phyloP scores from a whole-genome alignment of 1,284 basidiomycete genomes.

The Microbotryomycetes sp. region DNA sequence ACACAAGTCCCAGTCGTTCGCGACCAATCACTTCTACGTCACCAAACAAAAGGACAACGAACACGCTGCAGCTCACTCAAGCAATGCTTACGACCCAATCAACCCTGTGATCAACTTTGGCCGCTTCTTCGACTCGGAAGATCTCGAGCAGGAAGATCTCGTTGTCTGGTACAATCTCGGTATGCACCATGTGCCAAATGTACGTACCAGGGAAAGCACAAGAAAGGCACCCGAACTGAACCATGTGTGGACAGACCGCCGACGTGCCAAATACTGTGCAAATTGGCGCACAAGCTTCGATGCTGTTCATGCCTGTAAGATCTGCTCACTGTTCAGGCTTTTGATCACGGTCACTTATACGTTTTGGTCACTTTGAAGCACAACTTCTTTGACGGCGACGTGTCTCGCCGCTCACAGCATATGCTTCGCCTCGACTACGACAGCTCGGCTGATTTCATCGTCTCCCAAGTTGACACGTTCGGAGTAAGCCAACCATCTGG shows the following conservation, averaged over 20 bases:
- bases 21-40: conserved; percentile 35
- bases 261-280: conserved; percentile 36
- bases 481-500: conserved; percentile 28
- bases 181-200: conserved; percentile 27
- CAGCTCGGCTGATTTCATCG: conserved; percentile 6
- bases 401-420: conserved; percentile 33
- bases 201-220: too few relatives aligned
- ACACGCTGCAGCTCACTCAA: conserved; percentile 5
- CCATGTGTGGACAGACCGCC: too few relatives aligned
- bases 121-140: conserved; percentile 40
- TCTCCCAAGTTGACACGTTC: conserved; percentile 33
- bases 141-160: conserved; percentile 39
- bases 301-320: background rate
- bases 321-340: too few relatives aligned
- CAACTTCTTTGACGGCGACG: conserved; percentile 36
- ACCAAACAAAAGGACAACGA: conserved; percentile 32
- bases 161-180: conserved; percentile 36
- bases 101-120: conserved; percentile 36
- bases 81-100: conserved; percentile 25
- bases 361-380: conserved; percentile 35
- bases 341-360: too few relatives aligned
- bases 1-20: conserved; percentile 34
- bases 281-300: conserved; percentile 34
- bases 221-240: too few relatives aligned
- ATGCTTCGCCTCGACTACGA: conserved; percentile 36